Evolutionary conservation across 2,329 filamentous ascomycete genomes (phyloP), one percentile per base, ranked within the genome.

Genomic region (Immersiporthe knoxdaviesiana): DNA sequence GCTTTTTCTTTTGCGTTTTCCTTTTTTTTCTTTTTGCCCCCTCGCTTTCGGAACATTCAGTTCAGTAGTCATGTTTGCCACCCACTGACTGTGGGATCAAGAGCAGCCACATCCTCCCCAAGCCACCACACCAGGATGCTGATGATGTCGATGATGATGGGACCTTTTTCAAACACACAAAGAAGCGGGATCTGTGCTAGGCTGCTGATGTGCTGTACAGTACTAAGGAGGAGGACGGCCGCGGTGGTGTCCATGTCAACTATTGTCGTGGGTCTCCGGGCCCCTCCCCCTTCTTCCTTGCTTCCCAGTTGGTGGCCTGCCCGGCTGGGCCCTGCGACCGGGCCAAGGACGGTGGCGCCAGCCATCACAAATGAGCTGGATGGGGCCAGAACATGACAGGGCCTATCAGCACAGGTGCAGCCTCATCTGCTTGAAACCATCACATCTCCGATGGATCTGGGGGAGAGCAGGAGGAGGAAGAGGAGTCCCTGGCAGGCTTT

Each of bases 361-460:
- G 56, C 56, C 56, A 59, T 18, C 24, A 59, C 30, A 59, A 59
- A 59, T 59, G 56, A 59, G 56, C 56, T 14, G 30, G 56, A 59
- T 35, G 56, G 56, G 56, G 56, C 56, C 56, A 37, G 56, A 37
- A 37, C 21, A 32, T 21, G 11, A 37, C 56, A 37, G 56, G 27
- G 56, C 56, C 32, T 56, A 14, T 35, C 56, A 37, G 56, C 56
- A 59, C 56, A n/a, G 56, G 32, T 59, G 56, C 56, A 27, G 32
- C 56, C 18, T 59, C 56, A 59, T 59, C 56, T 59, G 32, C 32
- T 59, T 59, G 56, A 59, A 59, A 59, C 56, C 56, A 37, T 11
- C 56, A 37, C 56, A 59, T 59, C 16, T 58, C 54, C 54, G 54
- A 30, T 10, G 54, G 16, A 59, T 8, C 30, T 37, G 56, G 16